These are phyloP conservation scores for Smittium mucronatum DNA, from an alignment of 371 early-diverging fungal species.

Conservation along the genomic window DNA sequence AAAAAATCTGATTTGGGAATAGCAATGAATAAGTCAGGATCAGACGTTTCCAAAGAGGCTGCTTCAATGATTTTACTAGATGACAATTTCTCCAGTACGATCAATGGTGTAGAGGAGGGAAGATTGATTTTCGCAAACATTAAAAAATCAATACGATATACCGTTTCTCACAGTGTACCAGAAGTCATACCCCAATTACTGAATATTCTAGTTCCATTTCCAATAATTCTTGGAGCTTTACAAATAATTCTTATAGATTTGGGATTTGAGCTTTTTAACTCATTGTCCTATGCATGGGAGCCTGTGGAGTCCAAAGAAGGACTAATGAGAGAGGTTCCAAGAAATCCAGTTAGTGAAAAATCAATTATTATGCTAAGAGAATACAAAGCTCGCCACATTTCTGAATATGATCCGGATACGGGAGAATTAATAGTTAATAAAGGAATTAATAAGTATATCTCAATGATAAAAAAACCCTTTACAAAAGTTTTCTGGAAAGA, in stretches of 20 bases:
- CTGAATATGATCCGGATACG: constrained; percentile 36
- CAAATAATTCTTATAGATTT: constrained; percentile 83
- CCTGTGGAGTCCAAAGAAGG: constrained; percentile 58
- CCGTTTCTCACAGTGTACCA: constrained; percentile 75
- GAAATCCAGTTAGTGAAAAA: constrained; percentile 68
- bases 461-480: constrained; percentile 35
- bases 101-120: constrained; percentile 84
- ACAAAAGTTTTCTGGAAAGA: constrained; percentile 47
- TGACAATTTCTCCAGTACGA: constrained; percentile 84
- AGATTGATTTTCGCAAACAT: constrained; percentile 89
- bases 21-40: constrained; percentile 88
- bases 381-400: constrained; percentile 34
- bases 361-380: constrained; percentile 54
- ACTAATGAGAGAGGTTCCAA: constrained; percentile 78
- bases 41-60: constrained; percentile 94
- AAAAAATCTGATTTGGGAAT: constrained; percentile 95
- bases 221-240: constrained; percentile 67
- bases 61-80: constrained; percentile 93
- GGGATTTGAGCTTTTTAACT: constrained; percentile 79
- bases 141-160: constrained; percentile 87
- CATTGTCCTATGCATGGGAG: constrained; percentile 89
- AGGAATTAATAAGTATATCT: constrained; percentile 20
- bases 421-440: constrained; percentile 34
- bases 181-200: constrained; percentile 71
- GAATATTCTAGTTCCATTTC: constrained; percentile 76